Percentiles rank a stretch among this genome's conserved stretches.
Conservation (phyloP, 352 stramenopile species). For the Phytophthora megakarya region DNA sequence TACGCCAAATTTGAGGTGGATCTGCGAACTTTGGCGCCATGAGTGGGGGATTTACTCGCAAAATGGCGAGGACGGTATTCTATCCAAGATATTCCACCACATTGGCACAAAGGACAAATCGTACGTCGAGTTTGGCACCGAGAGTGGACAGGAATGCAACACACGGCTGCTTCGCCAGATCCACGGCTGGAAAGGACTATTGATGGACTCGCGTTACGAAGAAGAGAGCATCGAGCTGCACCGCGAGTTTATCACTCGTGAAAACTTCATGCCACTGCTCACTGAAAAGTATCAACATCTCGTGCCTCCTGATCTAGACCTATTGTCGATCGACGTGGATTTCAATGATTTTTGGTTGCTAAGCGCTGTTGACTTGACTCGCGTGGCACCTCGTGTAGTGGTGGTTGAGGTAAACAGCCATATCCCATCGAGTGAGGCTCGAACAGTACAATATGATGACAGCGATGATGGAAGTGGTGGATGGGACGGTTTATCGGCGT, state of each 20-base stretch:
- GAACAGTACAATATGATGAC: conserved; percentile 51
- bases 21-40: conserved; percentile 66
- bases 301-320: conserved; percentile 55
- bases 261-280: conserved; percentile 69
- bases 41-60: conserved; percentile 71
- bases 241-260: conserved; percentile 59
- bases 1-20: conserved; percentile 32
- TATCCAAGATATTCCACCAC: conserved; percentile 61
- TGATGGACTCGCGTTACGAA: conserved; percentile 61
- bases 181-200: conserved; percentile 55
- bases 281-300: conserved; percentile 34
- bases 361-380: conserved; percentile 45
- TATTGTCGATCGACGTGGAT: conserved; percentile 74
- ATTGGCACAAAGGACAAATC: conserved; percentile 40
- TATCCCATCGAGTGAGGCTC: conserved; percentile 46
- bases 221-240: conserved; percentile 58
- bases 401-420: conserved; percentile 73
- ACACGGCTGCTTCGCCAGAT: conserved; percentile 56
- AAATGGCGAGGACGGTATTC: conserved; percentile 75
- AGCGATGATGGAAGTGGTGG: conserved; percentile 28
- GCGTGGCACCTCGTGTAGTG: conserved; percentile 58
- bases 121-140: conserved; percentile 76
- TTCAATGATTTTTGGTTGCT: conserved; percentile 84
- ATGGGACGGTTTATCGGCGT: conserved; percentile 59
- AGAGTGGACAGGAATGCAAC: conserved; percentile 64